Base-by-base conservation (phyloP, 179 eudicot species). In the Actinidia polygama region DNA sequence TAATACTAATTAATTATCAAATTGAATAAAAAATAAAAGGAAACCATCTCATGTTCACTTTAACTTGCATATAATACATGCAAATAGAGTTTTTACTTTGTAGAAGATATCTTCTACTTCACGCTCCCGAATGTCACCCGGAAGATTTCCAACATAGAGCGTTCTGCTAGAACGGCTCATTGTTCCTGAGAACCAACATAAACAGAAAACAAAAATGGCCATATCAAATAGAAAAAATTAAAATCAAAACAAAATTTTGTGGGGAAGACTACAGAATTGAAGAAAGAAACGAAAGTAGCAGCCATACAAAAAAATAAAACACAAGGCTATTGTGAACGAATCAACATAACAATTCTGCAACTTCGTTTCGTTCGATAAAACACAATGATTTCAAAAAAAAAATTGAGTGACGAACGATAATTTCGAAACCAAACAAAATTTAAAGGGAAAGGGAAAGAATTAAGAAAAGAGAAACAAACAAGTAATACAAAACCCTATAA, bases 81-180 rank as follows among this genome's bases (percentile, higher is more conserved):
- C 19, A 1, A 67, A 81, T 23, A 4, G 16, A 21, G n/a, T n/a
- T 18, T 15, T 68, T 49, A 94, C 96, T 91, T 94, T 94, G 90
- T 90, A 88, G 84, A 94, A 94, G n/a, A 94, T 83, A 88, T 94
- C 98, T 79, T 94, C 93, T 21, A 94, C 94, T 89, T 94, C 98
- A 47, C 91, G 87, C 84, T 94, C 95, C 24, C 97, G 95, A 63
- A 89, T 86, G 77, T 94, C 97, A 18, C 97, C 97, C 3, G 97
- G 97, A 58, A 94, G 97, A 80, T 94, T 94, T 47, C 97, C 97
- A 36, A 94, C 97, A 80, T 91, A 94, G 36, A 94, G 87, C 4
- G 94, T 92, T 77, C 94, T 91, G 47, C 92, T 87, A 55, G 91
- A 84, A 10, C 95, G 92, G 24, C 94, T 89, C 94, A 91, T 91